Percentiles rank a stretch among this genome's conserved stretches.
Conservation (phyloP, 2,329 filamentous ascomycete species). For the Fusarium nodosum region DNA sequence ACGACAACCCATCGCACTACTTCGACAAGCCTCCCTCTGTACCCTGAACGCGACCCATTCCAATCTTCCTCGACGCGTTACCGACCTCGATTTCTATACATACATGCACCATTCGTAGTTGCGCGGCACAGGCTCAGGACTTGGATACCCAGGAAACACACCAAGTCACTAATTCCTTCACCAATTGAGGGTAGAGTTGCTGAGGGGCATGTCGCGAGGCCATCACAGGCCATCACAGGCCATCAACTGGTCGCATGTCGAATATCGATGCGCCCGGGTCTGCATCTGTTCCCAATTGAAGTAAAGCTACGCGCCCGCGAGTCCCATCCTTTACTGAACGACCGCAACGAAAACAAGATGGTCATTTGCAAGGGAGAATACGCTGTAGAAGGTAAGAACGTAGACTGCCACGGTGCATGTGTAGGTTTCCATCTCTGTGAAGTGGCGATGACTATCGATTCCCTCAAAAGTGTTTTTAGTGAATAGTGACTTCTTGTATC, state of each 20-base stretch:
- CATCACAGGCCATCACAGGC: not conserved
- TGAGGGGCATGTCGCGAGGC: not conserved
- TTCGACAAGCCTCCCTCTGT: not conserved
- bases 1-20: not conserved
- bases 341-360: not conserved
- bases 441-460: not conserved
- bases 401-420: not conserved
- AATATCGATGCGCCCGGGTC: not conserved
- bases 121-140: too few species aligned
- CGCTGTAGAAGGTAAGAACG: not conserved
- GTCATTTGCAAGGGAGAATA: not conserved
- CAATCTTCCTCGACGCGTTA: not conserved
- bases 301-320: not conserved
- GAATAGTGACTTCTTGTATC: too few species aligned
- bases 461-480: too few species aligned
- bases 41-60: not conserved
- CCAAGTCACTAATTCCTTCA: not conserved
- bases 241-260: not conserved
- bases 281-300: not conserved
- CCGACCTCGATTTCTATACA: not conserved
- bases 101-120: not conserved
- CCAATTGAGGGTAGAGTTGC: not conserved
- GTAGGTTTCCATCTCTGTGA: not conserved
- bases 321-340: fast-evolving
- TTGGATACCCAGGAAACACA: too few species aligned